A percentile compares a stretch with the other conserved stretches of the same genome.
phyloP scores from a whole-genome alignment of 257 asterid genomes.

The Mentha longifolia region DNA sequence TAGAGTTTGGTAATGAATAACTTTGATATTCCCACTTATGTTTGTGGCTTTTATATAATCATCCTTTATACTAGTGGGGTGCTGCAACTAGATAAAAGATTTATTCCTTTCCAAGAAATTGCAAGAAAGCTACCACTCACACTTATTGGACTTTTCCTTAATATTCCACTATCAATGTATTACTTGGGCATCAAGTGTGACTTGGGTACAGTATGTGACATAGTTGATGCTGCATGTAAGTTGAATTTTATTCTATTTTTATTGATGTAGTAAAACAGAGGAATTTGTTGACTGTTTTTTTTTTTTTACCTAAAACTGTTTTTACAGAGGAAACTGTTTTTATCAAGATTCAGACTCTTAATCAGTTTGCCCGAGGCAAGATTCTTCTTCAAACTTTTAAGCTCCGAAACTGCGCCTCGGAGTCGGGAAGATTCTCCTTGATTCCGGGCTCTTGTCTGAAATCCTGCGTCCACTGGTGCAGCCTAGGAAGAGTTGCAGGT shows the following conservation, averaged over 20 bases:
- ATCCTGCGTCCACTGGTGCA: slow-evolving; percentile 3
- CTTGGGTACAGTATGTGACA: too few species aligned
- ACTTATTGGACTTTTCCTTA: slow-evolving; percentile 15
- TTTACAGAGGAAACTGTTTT: too few species aligned
- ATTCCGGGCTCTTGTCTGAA: background rate
- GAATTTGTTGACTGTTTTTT: too few species aligned
- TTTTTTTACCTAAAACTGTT: too few species aligned
- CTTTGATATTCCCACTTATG: slow-evolving; percentile 8
- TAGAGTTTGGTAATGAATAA: background rate
- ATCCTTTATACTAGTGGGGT: slow-evolving; percentile 6
- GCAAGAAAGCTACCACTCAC: background rate
- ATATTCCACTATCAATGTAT: background rate
- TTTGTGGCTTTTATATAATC: slow-evolving; percentile 4
- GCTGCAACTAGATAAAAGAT: slow-evolving; percentile 9
- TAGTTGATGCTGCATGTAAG: background rate
- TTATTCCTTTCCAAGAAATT: slow-evolving; percentile 23
- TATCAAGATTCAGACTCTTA: background rate
- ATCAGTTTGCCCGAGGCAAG: background rate
- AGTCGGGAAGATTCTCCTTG: background rate
- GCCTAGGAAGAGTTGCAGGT: slow-evolving; percentile 15
- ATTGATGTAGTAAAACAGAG: too few species aligned
- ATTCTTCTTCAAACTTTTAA: background rate
- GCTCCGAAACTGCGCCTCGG: background rate
- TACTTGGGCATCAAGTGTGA: background rate
- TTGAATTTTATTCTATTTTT: background rate